Base-by-base conservation (phyloP, 331 rosid species). In the Malus hybrid region DNA sequence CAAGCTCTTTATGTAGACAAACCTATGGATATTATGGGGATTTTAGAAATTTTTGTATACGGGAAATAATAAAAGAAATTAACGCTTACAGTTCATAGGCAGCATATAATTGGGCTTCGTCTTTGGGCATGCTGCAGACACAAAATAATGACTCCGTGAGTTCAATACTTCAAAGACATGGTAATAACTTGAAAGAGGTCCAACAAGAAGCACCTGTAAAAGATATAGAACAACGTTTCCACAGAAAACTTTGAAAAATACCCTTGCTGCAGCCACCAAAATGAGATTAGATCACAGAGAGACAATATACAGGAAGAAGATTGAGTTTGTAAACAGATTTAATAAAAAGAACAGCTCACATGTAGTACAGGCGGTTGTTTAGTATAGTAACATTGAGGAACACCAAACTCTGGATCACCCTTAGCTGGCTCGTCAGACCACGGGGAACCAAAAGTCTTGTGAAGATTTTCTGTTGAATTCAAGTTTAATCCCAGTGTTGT, bases 341-440 rank as follows among this genome's bases (percentile, higher is more conserved):
- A 52, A 52, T 24, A 82, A 26, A 26, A 68, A 29, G 42, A 72
- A 34, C 44, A 70, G 24, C 93, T 88, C 88, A 89, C 99, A 75
- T 89, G 91, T 64, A 92, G 75, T 18, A 84, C 60, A 72, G 96
- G 96, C 10, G 96, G 94, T 71, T 80, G 94, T 88, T 95, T 91
- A 16, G 93, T 86, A n/a, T 76, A 78, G 73, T 95, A 95, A 82
- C 99, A 95, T 50, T 89, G 94, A 0, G 97, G 99, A 61, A 90
- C 91, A 46, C 34, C 84, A 77, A 95, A 95, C 75, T 89, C 97
- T 55, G 98, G 98, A 82, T 95, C 98, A 16, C 97, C 96, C 87
- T 92, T 92, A 53, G 90, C 93, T 6, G 98, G 91, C 84, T 89
- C 99, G 30, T 95, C 98, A 64, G 97, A 89, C 99, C 99, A 95